phyloP scores from a whole-genome alignment of 768 basidiomycete species.

The Albatrellus ellisii region DNA sequence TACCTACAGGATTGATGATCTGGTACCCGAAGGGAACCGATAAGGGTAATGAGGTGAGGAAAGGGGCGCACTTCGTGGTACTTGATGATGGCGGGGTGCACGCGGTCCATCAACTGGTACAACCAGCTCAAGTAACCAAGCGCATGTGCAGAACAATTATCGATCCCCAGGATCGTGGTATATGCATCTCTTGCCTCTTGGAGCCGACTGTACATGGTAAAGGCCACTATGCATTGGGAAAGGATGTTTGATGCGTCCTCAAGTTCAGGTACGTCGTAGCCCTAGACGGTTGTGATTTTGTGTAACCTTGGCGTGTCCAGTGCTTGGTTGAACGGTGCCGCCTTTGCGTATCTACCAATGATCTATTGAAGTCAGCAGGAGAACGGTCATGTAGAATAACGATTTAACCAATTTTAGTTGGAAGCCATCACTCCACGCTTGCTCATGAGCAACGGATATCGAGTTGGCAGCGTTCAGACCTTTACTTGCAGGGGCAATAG shows the following conservation, averaged over 20 bases:
- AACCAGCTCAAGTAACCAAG: conserved; percentile 87
- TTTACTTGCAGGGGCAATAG: conserved; percentile 68
- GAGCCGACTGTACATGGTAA: conserved; percentile 18
- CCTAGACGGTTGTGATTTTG: conserved; percentile 81
- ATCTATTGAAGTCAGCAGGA: background rate
- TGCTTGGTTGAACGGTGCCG: conserved; percentile 62
- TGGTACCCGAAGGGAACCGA: too few relatives aligned
- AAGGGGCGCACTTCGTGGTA: conserved; percentile 71
- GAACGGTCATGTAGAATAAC: background rate
- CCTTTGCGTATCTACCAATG: conserved; percentile 50
- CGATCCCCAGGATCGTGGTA: conserved; percentile 69
- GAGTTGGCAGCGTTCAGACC: conserved; percentile 70
- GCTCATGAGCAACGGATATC: conserved; percentile 83
- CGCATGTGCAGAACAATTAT: conserved; percentile 72
- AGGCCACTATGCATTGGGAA: background rate
- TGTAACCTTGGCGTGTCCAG: conserved; percentile 70
- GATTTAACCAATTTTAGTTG: conserved; percentile 71
- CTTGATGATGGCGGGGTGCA: conserved; percentile 73
- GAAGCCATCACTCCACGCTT: conserved; percentile 91
- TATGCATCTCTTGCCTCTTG: conserved; percentile 66
- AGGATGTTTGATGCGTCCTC: conserved; percentile 46
- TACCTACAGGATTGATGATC: too few relatives aligned
- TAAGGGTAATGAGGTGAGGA: too few relatives aligned
- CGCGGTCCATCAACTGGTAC: conserved; percentile 57
- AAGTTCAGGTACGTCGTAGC: conserved; percentile 84